Evolutionary conservation across 2,329 filamentous ascomycete species (phyloP).

Genomic region (Scopulariopsis brevicaulis): DNA sequence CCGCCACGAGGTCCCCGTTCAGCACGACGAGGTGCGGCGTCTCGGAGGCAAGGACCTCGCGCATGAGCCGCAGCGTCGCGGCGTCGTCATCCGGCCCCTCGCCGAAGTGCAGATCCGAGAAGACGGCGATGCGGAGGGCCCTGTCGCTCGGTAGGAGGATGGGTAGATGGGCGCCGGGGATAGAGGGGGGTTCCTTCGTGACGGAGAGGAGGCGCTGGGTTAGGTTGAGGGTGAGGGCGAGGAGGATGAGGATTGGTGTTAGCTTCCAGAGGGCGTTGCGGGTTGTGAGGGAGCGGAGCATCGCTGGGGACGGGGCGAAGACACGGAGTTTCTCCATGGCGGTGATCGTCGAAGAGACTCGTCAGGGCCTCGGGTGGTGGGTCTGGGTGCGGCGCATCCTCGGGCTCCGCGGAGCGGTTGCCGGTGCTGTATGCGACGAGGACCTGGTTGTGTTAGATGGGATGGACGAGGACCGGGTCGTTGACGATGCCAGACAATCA

Average conservation of each 20-base stretch:
- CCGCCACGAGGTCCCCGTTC: slow-evolving; percentile 62
- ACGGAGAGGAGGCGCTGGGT: neutral
- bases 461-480: too few relatives aligned
- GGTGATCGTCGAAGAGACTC: too few relatives aligned
- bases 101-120: slow-evolving; percentile 62
- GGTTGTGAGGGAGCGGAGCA: neutral
- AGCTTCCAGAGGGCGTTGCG: neutral
- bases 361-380: neutral
- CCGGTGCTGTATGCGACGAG: too few relatives aligned
- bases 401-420: neutral
- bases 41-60: slow-evolving; percentile 44
- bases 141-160: slow-evolving; percentile 28
- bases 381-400: neutral
- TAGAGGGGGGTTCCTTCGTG: neutral
- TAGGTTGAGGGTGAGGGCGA: neutral
- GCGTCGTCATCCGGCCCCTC: slow-evolving; percentile 45
- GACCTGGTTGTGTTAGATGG: too few relatives aligned
- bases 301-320: neutral
- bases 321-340: neutral
- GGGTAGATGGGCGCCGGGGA: neutral
- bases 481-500: too few relatives aligned
- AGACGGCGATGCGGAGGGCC: slow-evolving; percentile 44
- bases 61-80: slow-evolving; percentile 44
- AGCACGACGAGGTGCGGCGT: slow-evolving; percentile 50
- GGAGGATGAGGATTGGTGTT: neutral